A percentile compares a stretch with the other conserved stretches of the same genome.
Evolutionary conservation across 305 asterid species (phyloP).

Genomic region (Fraxinus dipetala): DNA sequence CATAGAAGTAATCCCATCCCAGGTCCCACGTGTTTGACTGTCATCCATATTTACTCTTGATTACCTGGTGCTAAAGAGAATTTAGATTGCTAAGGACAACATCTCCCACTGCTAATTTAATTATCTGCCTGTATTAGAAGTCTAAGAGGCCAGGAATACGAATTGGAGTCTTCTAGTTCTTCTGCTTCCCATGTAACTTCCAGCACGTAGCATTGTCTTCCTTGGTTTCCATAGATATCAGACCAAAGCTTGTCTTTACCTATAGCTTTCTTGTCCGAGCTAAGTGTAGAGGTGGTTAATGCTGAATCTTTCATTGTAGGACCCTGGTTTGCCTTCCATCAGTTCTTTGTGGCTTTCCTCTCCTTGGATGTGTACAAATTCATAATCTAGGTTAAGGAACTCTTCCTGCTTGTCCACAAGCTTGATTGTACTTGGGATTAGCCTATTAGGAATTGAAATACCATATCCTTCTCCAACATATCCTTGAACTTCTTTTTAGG

Average conservation of each 20-base stretch:
- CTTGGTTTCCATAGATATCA: not conserved
- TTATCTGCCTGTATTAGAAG: not conserved
- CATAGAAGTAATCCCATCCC: not conserved
- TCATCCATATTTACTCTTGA: not conserved
- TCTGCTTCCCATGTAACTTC: not conserved
- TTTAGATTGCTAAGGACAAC: not conserved
- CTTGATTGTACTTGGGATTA: not conserved
- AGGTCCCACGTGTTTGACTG: not conserved
- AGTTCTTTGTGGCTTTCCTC: not conserved
- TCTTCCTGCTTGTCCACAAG: not conserved
- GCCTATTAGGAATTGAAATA: not conserved
- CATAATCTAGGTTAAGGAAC: not conserved
- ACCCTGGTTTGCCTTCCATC: not conserved
- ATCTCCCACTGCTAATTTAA: not conserved
- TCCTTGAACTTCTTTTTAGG: not conserved
- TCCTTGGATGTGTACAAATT: not conserved
- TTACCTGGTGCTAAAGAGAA: not conserved
- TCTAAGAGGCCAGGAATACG: not conserved
- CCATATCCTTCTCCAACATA: not conserved
- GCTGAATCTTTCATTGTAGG: not conserved
- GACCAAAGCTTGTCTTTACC: not conserved
- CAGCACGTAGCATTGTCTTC: not conserved
- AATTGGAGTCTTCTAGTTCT: not conserved
- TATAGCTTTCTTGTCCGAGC: not conserved
- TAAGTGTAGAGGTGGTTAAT: not conserved